phyloP scores from a whole-genome alignment of 2,329 filamentous ascomycete species.

The Xylaria sp. region DNA sequence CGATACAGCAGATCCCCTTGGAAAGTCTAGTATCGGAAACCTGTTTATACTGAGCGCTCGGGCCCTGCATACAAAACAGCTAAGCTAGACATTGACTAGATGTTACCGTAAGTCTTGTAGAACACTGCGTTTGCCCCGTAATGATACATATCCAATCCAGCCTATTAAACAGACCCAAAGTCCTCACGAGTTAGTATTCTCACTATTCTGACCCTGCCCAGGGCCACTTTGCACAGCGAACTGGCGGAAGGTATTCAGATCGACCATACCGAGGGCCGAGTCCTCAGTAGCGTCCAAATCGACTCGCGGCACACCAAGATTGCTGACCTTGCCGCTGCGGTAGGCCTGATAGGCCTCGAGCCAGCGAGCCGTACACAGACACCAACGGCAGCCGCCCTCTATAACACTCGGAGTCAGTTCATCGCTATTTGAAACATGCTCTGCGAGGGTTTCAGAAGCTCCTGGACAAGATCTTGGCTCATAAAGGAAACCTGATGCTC shows the following conservation, averaged over 20 bases:
- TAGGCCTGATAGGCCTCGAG: constrained; percentile 67
- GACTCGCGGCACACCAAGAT: constrained; percentile 51
- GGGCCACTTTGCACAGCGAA: constrained; percentile 53
- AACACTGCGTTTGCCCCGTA: too few relatives aligned
- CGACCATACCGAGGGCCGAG: constrained; percentile 59
- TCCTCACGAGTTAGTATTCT: constrained; percentile 4
- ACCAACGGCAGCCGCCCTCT: constrained; percentile 68
- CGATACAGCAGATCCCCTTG: neutral
- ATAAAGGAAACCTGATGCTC: neutral
- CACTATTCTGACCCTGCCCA: constrained; percentile 26
- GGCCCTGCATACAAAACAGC: neutral
- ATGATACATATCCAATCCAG: neutral
- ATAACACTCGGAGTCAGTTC: neutral
- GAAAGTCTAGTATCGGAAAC: neutral
- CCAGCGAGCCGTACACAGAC: constrained; percentile 68
- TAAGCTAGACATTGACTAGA: neutral
- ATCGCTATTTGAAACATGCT: neutral
- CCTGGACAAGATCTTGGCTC: neutral
- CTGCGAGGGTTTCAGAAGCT: too few relatives aligned
- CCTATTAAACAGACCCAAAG: neutral
- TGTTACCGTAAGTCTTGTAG: neutral
- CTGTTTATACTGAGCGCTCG: neutral
- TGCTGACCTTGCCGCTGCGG: constrained; percentile 52
- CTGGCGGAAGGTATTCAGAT: constrained; percentile 59
- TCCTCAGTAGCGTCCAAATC: constrained; percentile 63